Base-by-base conservation (phyloP, 1,139 yeast genomes). In the Yamadazyma triangularis region DNA sequence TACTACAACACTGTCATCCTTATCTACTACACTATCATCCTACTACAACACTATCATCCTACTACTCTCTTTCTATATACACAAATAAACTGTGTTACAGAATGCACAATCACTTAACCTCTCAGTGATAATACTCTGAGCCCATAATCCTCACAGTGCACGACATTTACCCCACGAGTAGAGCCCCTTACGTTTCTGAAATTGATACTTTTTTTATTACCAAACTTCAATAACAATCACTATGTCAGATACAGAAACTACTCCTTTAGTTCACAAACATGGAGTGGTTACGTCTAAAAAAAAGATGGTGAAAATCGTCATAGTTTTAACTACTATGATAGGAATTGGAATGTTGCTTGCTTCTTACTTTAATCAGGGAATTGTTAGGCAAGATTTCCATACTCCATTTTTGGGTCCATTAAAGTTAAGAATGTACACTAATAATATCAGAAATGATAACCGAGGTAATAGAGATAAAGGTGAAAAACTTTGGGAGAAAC, bases 381-480 rank as follows among this genome's bases (percentile, higher is more conserved):
- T 18, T 7, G 20, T 18, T 18, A 18, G 9, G 9, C 8, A 18
- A 18, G 9, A 18, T 18, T 7, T 7, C 9, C 6, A 7, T 23
- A 21, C 30, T 15, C 20, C 8, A 14, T 3, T 18, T 2, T 21
- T 30, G 3, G 18, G 24, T 18, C 26, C 23, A 8, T 39, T 59
- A 21, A 42, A 42, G 21, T 45, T 73, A 27, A 51, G 78, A 23
- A 40, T 76, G 3, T 75, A 74, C 46, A 68, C 77, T 16, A 72
- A 76, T 46, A 76, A 76, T 41, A 70, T 76, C 34, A 55, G 82
- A 15, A 70, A 57, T 41, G 80, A 71, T 34, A 70, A 58, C 33
- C 36, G 31, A 19, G n/a, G n/a, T n/a, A n/a, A n/a, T n/a, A 18
- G 20, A 18, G 53, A 53, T 35, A 40, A 39, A 10, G 47, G 61